Conservation (phyloP, 2,329 filamentous ascomycete species). For the Leptographium radiaticola region DNA sequence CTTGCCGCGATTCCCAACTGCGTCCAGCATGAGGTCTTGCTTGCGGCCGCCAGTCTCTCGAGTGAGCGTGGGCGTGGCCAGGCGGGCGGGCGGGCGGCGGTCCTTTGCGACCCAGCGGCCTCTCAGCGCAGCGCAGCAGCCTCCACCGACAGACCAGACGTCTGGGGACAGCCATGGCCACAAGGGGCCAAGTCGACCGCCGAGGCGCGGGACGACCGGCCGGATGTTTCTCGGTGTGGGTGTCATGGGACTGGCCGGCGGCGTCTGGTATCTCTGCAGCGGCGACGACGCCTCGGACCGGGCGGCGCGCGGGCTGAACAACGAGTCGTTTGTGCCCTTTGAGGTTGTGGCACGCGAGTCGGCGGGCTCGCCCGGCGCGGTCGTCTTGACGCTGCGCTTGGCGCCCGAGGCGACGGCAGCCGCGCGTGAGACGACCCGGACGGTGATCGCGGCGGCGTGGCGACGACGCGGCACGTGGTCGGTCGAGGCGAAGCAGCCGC, state of each 20-base stretch:
- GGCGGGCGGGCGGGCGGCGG: not conserved
- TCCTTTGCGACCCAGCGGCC: not conserved
- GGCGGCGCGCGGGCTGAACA: constrained; percentile 32
- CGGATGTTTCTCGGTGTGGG: too few relatives aligned
- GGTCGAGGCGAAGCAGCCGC: constrained; percentile 87
- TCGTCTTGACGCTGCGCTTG: constrained; percentile 53
- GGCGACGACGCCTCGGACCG: not conserved
- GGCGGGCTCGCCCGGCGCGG: constrained; percentile 49
- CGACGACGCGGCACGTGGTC: constrained; percentile 58
- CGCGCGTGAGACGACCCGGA: constrained; percentile 8
- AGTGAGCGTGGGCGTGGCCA: too few relatives aligned
- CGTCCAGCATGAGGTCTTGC: too few relatives aligned
- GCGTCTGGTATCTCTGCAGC: not conserved
- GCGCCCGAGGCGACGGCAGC: constrained; percentile 6
- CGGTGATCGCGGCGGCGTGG: constrained; percentile 30
- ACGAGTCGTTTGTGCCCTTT: constrained; percentile 51
- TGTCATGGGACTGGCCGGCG: not conserved
- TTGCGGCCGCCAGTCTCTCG: too few relatives aligned
- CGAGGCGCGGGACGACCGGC: not conserved
- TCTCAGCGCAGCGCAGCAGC: too few relatives aligned
- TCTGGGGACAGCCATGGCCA: not conserved
- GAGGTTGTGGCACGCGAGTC: constrained; percentile 46
- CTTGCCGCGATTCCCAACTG: not conserved
- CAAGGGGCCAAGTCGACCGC: not conserved
- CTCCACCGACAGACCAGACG: too few relatives aligned